Conservation (phyloP, 1,284 basidiomycete genomes). For the Cutaneotrichosporon arboriforme region DNA sequence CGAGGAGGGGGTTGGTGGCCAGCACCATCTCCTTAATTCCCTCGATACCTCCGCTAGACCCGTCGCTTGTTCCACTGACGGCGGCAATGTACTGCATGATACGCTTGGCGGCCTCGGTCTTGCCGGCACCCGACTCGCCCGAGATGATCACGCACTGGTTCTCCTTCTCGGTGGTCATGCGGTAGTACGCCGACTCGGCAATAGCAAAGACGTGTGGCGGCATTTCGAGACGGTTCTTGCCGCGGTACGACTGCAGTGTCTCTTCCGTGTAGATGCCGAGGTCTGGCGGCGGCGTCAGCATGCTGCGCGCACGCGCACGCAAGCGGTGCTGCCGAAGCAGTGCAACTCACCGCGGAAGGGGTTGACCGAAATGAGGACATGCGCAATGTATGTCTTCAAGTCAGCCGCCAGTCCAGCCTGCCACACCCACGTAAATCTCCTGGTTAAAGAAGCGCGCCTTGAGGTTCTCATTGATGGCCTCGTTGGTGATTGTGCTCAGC, state of each 20-base stretch:
- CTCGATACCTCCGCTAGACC: conserved; percentile 60
- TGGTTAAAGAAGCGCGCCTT: conserved; percentile 91
- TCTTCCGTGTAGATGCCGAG: conserved; percentile 96
- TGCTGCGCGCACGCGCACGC: background rate
- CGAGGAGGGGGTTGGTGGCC: conserved; percentile 93
- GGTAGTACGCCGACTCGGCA: conserved; percentile 95
- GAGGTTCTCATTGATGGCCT: conserved; percentile 95
- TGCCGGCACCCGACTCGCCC: conserved; percentile 94
- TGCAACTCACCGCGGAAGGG: conserved; percentile 75
- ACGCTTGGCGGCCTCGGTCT: conserved; percentile 94
- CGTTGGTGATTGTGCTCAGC: conserved; percentile 93
- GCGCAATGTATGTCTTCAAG: conserved; percentile 82
- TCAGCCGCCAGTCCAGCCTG: background rate
- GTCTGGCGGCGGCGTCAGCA: conserved; percentile 53
- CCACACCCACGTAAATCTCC: conserved; percentile 73
- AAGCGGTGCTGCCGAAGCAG: background rate
- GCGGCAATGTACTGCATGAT: conserved; percentile 99
- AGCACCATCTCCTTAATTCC: conserved; percentile 99
- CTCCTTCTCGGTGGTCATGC: conserved; percentile 98
- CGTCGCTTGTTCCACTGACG: conserved; percentile 71
- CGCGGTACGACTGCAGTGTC: conserved; percentile 76
- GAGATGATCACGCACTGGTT: conserved; percentile 99
- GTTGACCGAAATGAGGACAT: conserved; percentile 97
- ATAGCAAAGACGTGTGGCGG: conserved; percentile 97
- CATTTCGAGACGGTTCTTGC: conserved; percentile 97